phyloP scores from a whole-genome alignment of 345 rosid species.

The Stellera chamaejasme region DNA sequence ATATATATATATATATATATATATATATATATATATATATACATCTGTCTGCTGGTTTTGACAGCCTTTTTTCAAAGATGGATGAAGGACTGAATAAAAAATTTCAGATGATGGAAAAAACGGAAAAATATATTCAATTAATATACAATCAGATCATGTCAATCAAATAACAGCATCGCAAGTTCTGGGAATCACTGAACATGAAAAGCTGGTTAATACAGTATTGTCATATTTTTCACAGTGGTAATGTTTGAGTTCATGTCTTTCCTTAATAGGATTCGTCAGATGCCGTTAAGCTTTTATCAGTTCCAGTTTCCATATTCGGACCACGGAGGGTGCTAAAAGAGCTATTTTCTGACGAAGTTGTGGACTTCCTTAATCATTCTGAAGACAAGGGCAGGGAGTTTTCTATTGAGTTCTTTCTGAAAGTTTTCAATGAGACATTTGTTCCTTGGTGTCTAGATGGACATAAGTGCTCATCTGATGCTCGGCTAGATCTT shows the following conservation, averaged over 20 bases:
- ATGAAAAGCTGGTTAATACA: not conserved
- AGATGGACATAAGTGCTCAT: constrained; percentile 34
- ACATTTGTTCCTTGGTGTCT: constrained; percentile 87
- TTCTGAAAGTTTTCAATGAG: constrained; percentile 50
- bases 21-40: too few species aligned
- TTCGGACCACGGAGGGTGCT: constrained; percentile 77
- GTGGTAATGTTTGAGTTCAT: constrained; percentile 12
- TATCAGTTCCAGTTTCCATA: constrained; percentile 54
- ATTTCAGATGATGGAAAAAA: too few species aligned
- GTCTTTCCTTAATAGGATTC: constrained; percentile 47
- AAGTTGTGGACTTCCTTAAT: constrained; percentile 17
- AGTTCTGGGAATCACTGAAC: not conserved
- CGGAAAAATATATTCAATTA: too few species aligned
- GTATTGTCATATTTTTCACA: not conserved
- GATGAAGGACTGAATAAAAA: too few species aligned
- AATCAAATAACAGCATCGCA: too few species aligned
- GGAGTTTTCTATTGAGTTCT: constrained; percentile 33
- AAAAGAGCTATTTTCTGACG: constrained; percentile 24
- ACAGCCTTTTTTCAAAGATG: too few species aligned
- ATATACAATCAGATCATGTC: too few species aligned
- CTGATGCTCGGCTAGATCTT: constrained; percentile 56
- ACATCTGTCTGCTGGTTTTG: too few species aligned
- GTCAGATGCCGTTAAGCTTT: constrained; percentile 58
- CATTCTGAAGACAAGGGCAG: constrained; percentile 24
- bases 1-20: too few species aligned